Conservation (phyloP, 179 eudicot genomes). For the Spergularia azorica region DNA sequence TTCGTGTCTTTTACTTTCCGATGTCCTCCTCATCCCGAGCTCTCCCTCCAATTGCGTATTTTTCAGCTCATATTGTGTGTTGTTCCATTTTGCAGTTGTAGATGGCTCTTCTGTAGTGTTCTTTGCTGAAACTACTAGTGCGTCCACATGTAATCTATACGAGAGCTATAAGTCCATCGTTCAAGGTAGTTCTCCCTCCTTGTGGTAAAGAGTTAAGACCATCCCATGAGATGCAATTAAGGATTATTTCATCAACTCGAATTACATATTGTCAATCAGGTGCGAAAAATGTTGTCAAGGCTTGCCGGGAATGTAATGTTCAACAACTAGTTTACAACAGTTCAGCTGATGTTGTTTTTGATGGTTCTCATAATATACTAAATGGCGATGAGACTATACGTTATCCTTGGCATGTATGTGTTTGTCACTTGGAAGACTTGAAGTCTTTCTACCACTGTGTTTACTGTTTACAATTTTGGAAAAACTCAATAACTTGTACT, state of each 20-base stretch:
- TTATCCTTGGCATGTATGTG: conserved; percentile 67
- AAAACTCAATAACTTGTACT: conserved; percentile 16
- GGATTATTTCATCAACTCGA: neutral
- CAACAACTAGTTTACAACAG: conserved; percentile 74
- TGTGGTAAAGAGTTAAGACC: neutral
- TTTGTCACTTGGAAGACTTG: neutral
- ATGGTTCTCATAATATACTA: conserved; percentile 53
- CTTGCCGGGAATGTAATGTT: conserved; percentile 81
- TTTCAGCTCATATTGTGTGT: neutral
- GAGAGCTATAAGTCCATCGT: conserved; percentile 64
- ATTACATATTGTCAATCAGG: conserved; percentile 45
- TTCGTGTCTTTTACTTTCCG: neutral
- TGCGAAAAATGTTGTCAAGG: conserved; percentile 74
- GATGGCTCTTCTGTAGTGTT: conserved; percentile 78
- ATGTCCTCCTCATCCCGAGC: neutral
- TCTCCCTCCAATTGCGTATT: neutral
- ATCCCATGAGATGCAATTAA: neutral
- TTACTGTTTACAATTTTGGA: neutral
- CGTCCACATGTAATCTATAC: conserved; percentile 42
- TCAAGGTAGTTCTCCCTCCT: conserved; percentile 56
- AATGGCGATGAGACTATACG: conserved; percentile 73
- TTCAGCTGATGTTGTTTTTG: conserved; percentile 77
- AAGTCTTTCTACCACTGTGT: neutral
- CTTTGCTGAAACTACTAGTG: conserved; percentile 39
- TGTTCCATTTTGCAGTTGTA: conserved; percentile 57